Conservation (phyloP, 83 land plant species). For the Diphasiastrum complanatum region DNA sequence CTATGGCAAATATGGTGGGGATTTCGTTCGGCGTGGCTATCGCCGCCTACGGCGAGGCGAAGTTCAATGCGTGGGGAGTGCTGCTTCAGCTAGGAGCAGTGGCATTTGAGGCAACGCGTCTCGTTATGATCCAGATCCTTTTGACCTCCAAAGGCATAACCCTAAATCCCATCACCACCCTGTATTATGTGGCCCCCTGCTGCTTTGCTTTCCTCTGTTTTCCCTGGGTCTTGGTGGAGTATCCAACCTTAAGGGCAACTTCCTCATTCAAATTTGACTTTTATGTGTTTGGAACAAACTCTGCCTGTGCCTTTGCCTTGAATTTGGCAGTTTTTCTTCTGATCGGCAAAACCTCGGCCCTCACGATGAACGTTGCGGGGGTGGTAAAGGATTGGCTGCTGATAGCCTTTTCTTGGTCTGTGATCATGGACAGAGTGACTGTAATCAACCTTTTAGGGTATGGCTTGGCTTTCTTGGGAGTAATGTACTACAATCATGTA, state of each 20-base stretch:
- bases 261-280: slow-evolving; percentile 45
- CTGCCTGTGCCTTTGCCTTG: slow-evolving; percentile 46
- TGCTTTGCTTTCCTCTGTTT: slow-evolving; percentile 42
- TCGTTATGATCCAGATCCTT: slow-evolving; percentile 55
- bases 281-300: slow-evolving; percentile 41
- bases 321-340: slow-evolving; percentile 53
- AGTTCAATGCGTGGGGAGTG: slow-evolving; percentile 43
- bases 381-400: slow-evolving; percentile 64
- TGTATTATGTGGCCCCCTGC: slow-evolving; percentile 62
- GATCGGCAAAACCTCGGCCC: slow-evolving; percentile 54
- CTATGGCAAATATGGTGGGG: slow-evolving; percentile 47
- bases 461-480: slow-evolving; percentile 31
- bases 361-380: slow-evolving; percentile 63
- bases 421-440: slow-evolving; percentile 39
- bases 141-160: slow-evolving; percentile 50
- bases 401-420: slow-evolving; percentile 51
- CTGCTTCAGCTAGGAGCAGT: slow-evolving; percentile 47
- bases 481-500: slow-evolving; percentile 39
- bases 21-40: slow-evolving; percentile 55
- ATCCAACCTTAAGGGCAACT: slow-evolving; percentile 28
- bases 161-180: slow-evolving; percentile 50
- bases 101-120: slow-evolving; percentile 45
- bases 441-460: slow-evolving; percentile 22
- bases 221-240: slow-evolving; percentile 53
- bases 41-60: slow-evolving; percentile 60